phyloP scores from a whole-genome alignment of 805 yeast species.

The Yamadazyma sp. region DNA sequence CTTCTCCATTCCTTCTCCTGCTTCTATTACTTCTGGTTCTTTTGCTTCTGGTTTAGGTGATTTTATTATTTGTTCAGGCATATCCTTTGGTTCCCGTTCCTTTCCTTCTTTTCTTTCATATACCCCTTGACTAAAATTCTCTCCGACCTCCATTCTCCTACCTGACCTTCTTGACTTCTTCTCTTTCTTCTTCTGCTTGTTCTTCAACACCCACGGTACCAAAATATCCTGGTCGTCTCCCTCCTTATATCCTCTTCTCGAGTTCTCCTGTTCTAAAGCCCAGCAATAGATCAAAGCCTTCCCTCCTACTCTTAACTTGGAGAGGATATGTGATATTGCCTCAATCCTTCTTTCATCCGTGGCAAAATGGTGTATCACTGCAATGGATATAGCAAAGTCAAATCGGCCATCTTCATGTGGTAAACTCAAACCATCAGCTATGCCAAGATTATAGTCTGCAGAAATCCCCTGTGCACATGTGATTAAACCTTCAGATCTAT shows the following conservation, averaged over 20 bases:
- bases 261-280: constrained; percentile 90
- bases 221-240: constrained; percentile 92
- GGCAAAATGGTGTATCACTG: constrained; percentile 95
- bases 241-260: constrained; percentile 86
- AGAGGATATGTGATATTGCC: constrained; percentile 70
- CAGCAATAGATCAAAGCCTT: constrained; percentile 84
- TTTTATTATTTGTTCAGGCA: constrained; percentile 11
- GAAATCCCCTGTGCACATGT: constrained; percentile 55
- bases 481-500: constrained; percentile 68
- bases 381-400: constrained; percentile 92
- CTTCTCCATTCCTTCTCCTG: constrained; percentile 10
- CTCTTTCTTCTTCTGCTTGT: constrained; percentile 39
- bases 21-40: constrained; percentile 12
- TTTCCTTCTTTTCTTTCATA: no score
- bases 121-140: not conserved
- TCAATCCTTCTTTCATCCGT: constrained; percentile 73
- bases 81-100: constrained; percentile 2
- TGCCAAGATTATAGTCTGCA: constrained; percentile 52
- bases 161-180: constrained; percentile 14
- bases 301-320: constrained; percentile 59
- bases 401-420: constrained; percentile 39
- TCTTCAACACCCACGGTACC: constrained; percentile 90
- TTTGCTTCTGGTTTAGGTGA: not conserved
- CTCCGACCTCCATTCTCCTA: constrained; percentile 10
- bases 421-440: constrained; percentile 75